A percentile compares a stretch with the other conserved stretches of the same genome.
phyloP scores from a whole-genome alignment of 2,329 filamentous ascomycete species.

The Hypoxylon sp. region DNA sequence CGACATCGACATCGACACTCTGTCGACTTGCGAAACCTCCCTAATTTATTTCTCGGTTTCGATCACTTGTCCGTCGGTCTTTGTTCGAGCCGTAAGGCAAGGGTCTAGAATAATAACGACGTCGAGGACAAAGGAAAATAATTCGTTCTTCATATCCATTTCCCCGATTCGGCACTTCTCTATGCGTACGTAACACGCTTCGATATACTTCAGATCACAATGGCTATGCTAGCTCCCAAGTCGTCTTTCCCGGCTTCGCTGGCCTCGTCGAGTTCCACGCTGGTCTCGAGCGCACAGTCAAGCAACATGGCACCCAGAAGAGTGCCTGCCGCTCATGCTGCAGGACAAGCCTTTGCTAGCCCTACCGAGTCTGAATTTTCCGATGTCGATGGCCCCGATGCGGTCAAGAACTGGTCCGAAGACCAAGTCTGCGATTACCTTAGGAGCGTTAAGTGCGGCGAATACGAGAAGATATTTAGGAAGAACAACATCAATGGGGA shows the following conservation, averaged over 20 bases:
- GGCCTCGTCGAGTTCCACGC: slow-evolving; percentile 57
- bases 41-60: slow-evolving; percentile 35
- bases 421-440: slow-evolving; percentile 92
- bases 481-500: slow-evolving; percentile 98
- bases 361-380: slow-evolving; percentile 95
- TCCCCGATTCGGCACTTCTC: slow-evolving; percentile 17
- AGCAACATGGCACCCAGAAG: slow-evolving; percentile 64
- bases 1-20: slow-evolving; percentile 25
- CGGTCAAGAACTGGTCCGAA: slow-evolving; percentile 89
- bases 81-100: slow-evolving; percentile 13
- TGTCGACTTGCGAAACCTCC: slow-evolving; percentile 32
- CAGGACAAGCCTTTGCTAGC: slow-evolving; percentile 75
- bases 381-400: slow-evolving; percentile 80
- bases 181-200: slow-evolving; percentile 40
- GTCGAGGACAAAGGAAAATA: slow-evolving; percentile 27
- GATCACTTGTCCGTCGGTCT: slow-evolving; percentile 19
- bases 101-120: slow-evolving; percentile 3
- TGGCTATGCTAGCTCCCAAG: slow-evolving; percentile 85
- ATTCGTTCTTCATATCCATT: slow-evolving; percentile 12
- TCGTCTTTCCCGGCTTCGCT: slow-evolving; percentile 73
- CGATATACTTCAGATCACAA: slow-evolving; percentile 51
- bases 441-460: slow-evolving; percentile 88
- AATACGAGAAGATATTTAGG: slow-evolving; percentile 91
- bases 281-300: slow-evolving; percentile 61
- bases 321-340: slow-evolving; percentile 60